A percentile compares a stretch with the other conserved stretches of the same genome.
Evolutionary conservation across 768 basidiomycete species (phyloP).

Genomic region (Podaxis sp.): DNA sequence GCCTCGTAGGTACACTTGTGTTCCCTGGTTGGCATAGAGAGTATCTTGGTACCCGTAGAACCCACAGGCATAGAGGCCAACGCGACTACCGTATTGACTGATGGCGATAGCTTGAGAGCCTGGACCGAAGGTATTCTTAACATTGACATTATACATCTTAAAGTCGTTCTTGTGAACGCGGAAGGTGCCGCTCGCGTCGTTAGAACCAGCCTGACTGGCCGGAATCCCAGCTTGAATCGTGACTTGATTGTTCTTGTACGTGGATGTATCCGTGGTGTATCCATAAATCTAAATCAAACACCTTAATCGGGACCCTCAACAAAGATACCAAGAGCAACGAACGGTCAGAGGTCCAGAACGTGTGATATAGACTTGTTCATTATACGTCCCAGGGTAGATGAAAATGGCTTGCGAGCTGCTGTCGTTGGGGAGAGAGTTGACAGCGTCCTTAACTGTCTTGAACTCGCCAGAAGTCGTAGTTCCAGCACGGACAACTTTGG

Average conservation of each 20-base stretch:
- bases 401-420: conserved; percentile 38
- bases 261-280: conserved; percentile 38
- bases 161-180: conserved; percentile 48
- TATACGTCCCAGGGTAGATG: conserved; percentile 47
- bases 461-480: conserved; percentile 40
- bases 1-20: conserved; percentile 44
- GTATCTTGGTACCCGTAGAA: conserved; percentile 51
- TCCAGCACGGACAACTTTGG: conserved; percentile 39
- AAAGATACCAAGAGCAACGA: neutral
- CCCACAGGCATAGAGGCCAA: conserved; percentile 44
- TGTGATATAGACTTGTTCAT: conserved; percentile 43
- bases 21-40: conserved; percentile 41
- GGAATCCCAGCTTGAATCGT: conserved; percentile 36
- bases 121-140: conserved; percentile 44
- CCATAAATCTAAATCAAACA: conserved; percentile 35
- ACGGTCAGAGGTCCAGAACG: conserved; percentile 44
- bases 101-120: conserved; percentile 49
- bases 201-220: conserved; percentile 35
- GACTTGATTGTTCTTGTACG: conserved; percentile 38
- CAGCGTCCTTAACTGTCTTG: conserved; percentile 35
- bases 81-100: conserved; percentile 46
- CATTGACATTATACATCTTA: conserved; percentile 48
- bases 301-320: neutral
- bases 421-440: conserved; percentile 41
- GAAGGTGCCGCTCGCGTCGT: conserved; percentile 48